phyloP scores from a whole-genome alignment of 495 filamentous ascomycete genomes.

The Podospora bellae-mahoneyi region DNA sequence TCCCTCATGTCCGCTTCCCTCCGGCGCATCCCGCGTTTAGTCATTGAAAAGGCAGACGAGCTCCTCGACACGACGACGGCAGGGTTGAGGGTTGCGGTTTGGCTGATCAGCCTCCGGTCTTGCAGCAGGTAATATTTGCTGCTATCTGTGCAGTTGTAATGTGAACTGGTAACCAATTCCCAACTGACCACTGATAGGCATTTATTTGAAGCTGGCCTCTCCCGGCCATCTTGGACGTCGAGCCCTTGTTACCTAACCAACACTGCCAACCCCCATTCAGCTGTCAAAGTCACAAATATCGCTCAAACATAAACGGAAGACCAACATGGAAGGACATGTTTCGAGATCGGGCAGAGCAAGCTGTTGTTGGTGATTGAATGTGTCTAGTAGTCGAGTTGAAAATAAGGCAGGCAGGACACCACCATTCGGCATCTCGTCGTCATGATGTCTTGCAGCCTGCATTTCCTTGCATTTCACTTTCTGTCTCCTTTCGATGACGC shows the following conservation, averaged over 20 bases:
- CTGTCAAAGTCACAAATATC: background rate
- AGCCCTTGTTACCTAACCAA: conserved; percentile 6
- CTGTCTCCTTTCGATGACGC: background rate
- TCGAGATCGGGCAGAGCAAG: background rate
- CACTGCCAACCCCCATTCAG: background rate
- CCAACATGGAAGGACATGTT: background rate
- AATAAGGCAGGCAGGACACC: background rate
- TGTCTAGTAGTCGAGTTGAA: background rate
- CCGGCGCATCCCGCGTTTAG: conserved; percentile 17
- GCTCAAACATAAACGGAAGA: conserved; percentile 1
- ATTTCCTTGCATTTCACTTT: background rate
- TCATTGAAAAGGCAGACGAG: background rate
- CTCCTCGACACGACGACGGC: background rate
- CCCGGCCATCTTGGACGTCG: background rate
- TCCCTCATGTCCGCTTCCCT: conserved; percentile 9
- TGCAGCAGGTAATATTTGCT: background rate
- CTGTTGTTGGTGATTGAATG: too few species aligned
- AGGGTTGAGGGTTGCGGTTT: conserved; percentile 13
- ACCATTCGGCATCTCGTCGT: background rate
- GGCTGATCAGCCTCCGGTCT: background rate
- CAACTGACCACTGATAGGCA: conserved; percentile 12
- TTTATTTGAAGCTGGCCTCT: background rate
- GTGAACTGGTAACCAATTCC: conserved; percentile 7
- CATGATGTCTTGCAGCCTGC: background rate
- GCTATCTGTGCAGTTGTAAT: conserved; percentile 8